phyloP scores from a whole-genome alignment of 495 filamentous ascomycete species.

The Penicillium steckii region DNA sequence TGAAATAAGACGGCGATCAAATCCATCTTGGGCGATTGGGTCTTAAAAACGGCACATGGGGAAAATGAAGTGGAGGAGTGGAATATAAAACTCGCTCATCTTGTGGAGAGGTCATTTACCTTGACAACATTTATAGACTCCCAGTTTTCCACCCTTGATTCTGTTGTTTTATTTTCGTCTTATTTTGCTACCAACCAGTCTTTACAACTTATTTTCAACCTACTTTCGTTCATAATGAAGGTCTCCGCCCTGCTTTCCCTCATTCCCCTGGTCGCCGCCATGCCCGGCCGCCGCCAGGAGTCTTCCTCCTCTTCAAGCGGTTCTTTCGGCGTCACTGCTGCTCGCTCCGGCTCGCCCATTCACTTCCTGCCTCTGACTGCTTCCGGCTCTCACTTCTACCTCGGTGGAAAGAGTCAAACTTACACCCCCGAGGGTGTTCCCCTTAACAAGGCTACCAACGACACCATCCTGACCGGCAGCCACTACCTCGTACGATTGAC shows the following conservation, averaged over 20 bases:
- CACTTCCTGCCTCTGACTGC: slow-evolving; percentile 34
- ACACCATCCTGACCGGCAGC: slow-evolving; percentile 31
- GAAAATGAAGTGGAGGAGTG: neutral
- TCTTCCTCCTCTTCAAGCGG: slow-evolving; percentile 16
- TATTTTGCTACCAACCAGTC: neutral
- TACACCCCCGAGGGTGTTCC: slow-evolving; percentile 28
- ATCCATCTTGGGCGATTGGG: neutral
- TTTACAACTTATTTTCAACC: neutral
- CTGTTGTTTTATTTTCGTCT: neutral
- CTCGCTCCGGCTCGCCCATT: slow-evolving; percentile 34
- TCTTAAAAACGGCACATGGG: slow-evolving; percentile 6
- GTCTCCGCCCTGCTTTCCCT: slow-evolving; percentile 25
- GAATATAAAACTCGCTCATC: neutral
- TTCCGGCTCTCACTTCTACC: slow-evolving; percentile 29
- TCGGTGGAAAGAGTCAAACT: slow-evolving; percentile 29
- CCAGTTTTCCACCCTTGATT: neutral
- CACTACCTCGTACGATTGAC: slow-evolving; percentile 15
- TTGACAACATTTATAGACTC: slow-evolving; percentile 1
- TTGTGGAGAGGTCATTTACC: slow-evolving; percentile 1
- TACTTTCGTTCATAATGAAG: slow-evolving; percentile 24
- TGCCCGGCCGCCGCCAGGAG: slow-evolving; percentile 16
- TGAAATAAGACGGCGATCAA: slow-evolving; percentile 8
- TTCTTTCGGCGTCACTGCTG: slow-evolving; percentile 29
- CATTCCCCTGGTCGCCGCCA: slow-evolving; percentile 23
- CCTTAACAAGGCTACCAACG: slow-evolving; percentile 29